Evolutionary conservation across 805 yeast species (phyloP), one percentile per base, ranked within the genome.

Genomic region (Saccharomycopsis sp.): DNA sequence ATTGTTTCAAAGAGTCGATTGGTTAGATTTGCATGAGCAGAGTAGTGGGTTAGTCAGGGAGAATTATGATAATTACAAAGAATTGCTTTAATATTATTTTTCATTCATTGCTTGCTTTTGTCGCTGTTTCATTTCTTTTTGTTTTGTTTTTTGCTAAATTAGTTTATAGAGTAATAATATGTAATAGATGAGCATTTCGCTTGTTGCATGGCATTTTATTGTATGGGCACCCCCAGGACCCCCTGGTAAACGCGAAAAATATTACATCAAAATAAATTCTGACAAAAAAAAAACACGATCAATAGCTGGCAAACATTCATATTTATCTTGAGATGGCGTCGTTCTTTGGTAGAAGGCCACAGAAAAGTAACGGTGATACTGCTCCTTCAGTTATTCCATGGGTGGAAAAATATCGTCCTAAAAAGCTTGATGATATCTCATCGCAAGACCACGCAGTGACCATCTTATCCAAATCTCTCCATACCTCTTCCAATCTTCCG

Each of bases 381-480:
- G n/a, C n/a, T 31, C 17, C 20, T 20, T 9, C 35, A 20, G 35
- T n/a, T n/a, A 31, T 31, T 17, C 35, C 35, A 5, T 31, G 35
- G 35, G 35, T 31, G 19, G 35, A 31, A 14, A 31, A 31, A 20
- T 31, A 31, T 20, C 14, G 99, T 53, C 99, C 99, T 11, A 81
- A 78, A 59, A 77, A 74, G 38, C 70, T 93, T 32, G 85, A 79
- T 54, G 97, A 93, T 53, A 87, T 93, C 16, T 72, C 96, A 3
- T 85, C 97, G 0, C 99, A 93, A 59, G 90, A 81, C 40, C 88
- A 86, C 54, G 88, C 97, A 0, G 85, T 90, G 8, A 75, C 74
- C 17, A 90, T 93, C 24, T 67, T 93, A 50, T 82, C 84, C 60
- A 79, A 80, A 57, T 84, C 96, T 1, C 62, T 93, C 16, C 23